Percentiles rank a stretch among this genome's conserved stretches.
These are phyloP conservation scores for Lepiota venenata DNA, from an alignment of 768 basidiomycete species.

Conservation along the genomic window DNA sequence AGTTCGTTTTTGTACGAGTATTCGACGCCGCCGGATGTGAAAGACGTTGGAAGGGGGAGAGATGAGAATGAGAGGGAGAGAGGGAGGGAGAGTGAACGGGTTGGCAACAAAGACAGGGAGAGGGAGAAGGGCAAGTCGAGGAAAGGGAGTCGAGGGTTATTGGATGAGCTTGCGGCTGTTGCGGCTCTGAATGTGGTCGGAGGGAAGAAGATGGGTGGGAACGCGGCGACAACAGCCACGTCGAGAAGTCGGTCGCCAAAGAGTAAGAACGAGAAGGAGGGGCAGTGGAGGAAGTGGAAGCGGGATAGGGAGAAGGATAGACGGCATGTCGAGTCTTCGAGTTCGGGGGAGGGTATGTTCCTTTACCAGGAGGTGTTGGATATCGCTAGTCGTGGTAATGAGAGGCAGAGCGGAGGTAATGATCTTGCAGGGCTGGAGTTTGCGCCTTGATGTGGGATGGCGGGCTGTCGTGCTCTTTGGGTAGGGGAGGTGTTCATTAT, in stretches of 20 bases:
- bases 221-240: not conserved
- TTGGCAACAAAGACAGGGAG: not conserved
- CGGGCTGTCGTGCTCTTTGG: too few relatives aligned
- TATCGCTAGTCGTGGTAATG: not conserved
- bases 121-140: slow-evolving; percentile 8
- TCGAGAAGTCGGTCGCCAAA: not conserved
- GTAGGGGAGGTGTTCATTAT: slow-evolving; percentile 95
- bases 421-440: slow-evolving; percentile 66
- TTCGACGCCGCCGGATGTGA: slow-evolving; percentile 5
- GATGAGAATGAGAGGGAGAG: not conserved
- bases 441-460: slow-evolving; percentile 88
- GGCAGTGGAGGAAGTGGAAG: slow-evolving; percentile 4
- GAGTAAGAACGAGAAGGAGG: slow-evolving; percentile 1
- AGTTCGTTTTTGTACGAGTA: slow-evolving; percentile 4
- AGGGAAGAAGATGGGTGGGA: not conserved
- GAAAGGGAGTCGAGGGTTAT: slow-evolving; percentile 8
- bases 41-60: not conserved
- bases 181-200: not conserved
- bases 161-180: slow-evolving; percentile 10
- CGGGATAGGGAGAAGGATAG: slow-evolving; percentile 5
- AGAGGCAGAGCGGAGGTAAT: not conserved
- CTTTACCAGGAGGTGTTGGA: slow-evolving; percentile 2
- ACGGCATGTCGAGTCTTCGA: not conserved
- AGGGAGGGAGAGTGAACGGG: not conserved
- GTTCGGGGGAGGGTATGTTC: not conserved